Evolutionary conservation across 495 filamentous ascomycete species (phyloP).

Genomic region (Xylaria palmicola): DNA sequence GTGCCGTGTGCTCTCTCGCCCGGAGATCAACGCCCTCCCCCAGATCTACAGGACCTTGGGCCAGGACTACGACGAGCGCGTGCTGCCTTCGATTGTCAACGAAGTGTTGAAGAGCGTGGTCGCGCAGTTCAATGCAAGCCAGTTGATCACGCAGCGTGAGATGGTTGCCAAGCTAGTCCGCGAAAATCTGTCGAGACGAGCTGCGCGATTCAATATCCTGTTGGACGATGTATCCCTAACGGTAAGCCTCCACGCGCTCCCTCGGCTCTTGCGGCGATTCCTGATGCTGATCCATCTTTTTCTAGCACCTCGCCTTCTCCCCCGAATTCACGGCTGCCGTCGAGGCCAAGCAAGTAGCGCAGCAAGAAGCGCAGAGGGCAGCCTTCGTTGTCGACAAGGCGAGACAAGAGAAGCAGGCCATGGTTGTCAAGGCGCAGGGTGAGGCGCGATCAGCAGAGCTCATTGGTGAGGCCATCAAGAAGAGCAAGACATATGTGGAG

Average conservation of each 20-base stretch:
- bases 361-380: constrained; percentile 96
- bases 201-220: constrained; percentile 94
- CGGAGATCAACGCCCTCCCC: constrained; percentile 81
- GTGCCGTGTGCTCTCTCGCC: constrained; percentile 95
- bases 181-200: constrained; percentile 86
- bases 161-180: constrained; percentile 88
- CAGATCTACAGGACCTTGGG: constrained; percentile 96
- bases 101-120: constrained; percentile 98
- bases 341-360: constrained; percentile 98
- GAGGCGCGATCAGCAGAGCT: constrained; percentile 97
- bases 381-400: constrained; percentile 99
- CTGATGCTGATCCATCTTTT: constrained; percentile 9
- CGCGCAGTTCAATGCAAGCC: constrained; percentile 97
- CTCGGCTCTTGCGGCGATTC: neutral
- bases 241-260: constrained; percentile 51
- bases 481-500: constrained; percentile 94
- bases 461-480: constrained; percentile 99
- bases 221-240: constrained; percentile 97
- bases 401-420: constrained; percentile 98
- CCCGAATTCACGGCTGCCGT: constrained; percentile 98
- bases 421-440: constrained; percentile 97
- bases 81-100: constrained; percentile 96
- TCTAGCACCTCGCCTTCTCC: constrained; percentile 94
- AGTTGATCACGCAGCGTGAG: constrained; percentile 98
- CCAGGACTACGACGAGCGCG: constrained; percentile 93